phyloP scores from a whole-genome alignment of 2,329 filamentous ascomycete genomes.

The Aspergillus fumigatus region DNA sequence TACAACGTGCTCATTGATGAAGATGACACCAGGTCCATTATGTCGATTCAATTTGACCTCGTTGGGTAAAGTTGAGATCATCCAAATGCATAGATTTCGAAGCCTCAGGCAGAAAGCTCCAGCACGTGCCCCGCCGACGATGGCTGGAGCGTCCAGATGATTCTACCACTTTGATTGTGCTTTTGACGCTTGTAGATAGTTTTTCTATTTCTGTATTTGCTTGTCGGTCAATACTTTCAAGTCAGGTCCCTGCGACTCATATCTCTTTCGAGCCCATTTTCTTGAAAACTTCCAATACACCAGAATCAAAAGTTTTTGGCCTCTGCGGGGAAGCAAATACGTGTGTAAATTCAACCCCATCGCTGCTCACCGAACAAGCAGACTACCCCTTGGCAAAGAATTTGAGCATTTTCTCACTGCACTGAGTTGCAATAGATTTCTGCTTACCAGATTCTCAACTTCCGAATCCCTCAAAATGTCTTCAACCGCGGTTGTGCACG shows the following conservation, averaged over 20 bases:
- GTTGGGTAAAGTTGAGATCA: background rate
- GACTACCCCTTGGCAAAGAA: background rate
- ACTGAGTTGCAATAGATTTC: background rate
- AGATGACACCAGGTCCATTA: background rate
- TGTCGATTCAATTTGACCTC: background rate
- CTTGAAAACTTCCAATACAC: constrained; percentile 31
- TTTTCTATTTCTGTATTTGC: background rate
- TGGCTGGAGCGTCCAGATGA: background rate
- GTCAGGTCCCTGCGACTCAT: background rate
- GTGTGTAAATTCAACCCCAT: constrained; percentile 5
- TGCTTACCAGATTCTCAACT: background rate
- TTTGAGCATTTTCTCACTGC: background rate
- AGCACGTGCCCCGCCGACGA: constrained; percentile 14
- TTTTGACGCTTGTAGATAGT: background rate
- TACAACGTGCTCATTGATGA: background rate
- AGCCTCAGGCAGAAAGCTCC: constrained; percentile 20
- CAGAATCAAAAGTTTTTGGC: constrained; percentile 5
- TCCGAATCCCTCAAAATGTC: constrained; percentile 30
- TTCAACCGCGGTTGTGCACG: constrained; percentile 39
- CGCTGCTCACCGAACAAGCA: background rate
- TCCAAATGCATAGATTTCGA: background rate
- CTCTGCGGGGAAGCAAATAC: constrained; percentile 10
- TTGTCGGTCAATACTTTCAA: background rate
- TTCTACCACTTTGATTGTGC: background rate
- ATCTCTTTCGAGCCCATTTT: constrained; percentile 13